phyloP scores from a whole-genome alignment of 768 basidiomycete species.

The Rubroboletus pulcherrimus region DNA sequence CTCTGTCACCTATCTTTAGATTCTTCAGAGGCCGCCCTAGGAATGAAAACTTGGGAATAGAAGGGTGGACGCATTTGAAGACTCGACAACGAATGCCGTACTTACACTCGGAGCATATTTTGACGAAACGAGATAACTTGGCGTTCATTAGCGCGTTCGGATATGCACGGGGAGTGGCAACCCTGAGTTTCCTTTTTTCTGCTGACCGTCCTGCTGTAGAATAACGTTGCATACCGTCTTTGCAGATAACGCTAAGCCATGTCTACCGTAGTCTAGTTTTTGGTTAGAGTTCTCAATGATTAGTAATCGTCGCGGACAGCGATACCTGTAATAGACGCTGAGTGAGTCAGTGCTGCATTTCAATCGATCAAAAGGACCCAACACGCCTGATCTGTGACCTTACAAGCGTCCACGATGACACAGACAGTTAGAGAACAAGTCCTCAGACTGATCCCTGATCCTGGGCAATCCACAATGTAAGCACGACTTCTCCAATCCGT shows the following conservation, averaged over 20 bases:
- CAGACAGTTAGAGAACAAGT: constrained; percentile 55
- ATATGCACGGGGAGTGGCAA: not conserved
- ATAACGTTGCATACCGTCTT: too few relatives aligned
- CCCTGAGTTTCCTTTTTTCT: too few relatives aligned
- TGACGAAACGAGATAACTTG: not conserved
- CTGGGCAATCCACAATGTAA: constrained; percentile 51
- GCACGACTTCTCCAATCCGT: constrained; percentile 1
- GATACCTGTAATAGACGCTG: not conserved
- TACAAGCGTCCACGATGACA: constrained; percentile 35
- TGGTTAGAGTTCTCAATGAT: not conserved
- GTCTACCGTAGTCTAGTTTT: not conserved
- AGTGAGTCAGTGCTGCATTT: constrained; percentile 7
- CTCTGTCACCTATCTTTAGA: constrained; percentile 5
- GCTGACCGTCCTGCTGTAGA: too few relatives aligned
- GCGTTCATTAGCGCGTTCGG: not conserved
- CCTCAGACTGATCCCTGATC: constrained; percentile 48
- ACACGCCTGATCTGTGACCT: not conserved
- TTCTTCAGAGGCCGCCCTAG: not conserved
- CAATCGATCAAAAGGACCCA: constrained; percentile 2
- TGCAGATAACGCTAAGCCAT: too few relatives aligned
- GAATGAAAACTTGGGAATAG: not conserved
- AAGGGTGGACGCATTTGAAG: not conserved
- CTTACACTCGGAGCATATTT: not conserved
- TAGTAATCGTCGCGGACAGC: constrained; percentile 10
- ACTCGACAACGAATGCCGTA: not conserved